phyloP scores from a whole-genome alignment of 1,284 basidiomycete genomes.

The Fomes fomentarius region DNA sequence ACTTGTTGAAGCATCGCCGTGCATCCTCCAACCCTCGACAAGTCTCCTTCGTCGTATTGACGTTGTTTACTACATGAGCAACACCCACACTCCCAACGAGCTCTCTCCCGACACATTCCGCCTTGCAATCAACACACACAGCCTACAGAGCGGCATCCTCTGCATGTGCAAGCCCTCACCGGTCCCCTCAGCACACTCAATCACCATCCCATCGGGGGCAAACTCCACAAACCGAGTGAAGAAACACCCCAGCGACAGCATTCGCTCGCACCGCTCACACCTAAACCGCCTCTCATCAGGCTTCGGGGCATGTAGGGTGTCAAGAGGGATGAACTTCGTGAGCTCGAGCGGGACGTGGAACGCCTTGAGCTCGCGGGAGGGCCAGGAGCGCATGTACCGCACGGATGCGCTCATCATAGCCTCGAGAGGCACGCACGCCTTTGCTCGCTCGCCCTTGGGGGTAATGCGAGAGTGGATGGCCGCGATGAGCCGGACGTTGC shows the following conservation, averaged over 20 bases:
- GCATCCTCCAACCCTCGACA: too few species aligned
- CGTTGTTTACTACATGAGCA: not conserved
- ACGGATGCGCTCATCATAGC: not conserved
- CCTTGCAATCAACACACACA: constrained; percentile 4
- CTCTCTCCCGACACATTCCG: not conserved
- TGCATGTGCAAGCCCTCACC: not conserved
- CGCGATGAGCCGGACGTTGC: constrained; percentile 44
- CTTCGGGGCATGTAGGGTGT: not conserved
- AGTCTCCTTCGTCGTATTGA: too few species aligned
- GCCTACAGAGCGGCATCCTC: constrained; percentile 2
- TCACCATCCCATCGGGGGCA: not conserved
- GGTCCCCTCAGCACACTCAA: not conserved
- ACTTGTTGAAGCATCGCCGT: too few species aligned
- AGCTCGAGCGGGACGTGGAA: constrained; percentile 1
- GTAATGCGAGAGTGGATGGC: constrained; percentile 40
- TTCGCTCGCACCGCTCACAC: constrained; percentile 7
- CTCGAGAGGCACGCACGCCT: constrained; percentile 30
- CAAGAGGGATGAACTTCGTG: constrained; percentile 6
- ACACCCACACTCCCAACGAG: not conserved
- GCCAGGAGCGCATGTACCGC: not conserved
- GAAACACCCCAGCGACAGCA: constrained; percentile 9
- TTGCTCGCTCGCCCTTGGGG: not conserved
- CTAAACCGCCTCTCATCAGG: not conserved
- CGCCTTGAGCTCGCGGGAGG: constrained; percentile 11
- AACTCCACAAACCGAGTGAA: not conserved